Evolutionary conservation across 2,329 filamentous ascomycete species (phyloP), one percentile per base, ranked within the genome.

Genomic region (Septoria linicola): DNA sequence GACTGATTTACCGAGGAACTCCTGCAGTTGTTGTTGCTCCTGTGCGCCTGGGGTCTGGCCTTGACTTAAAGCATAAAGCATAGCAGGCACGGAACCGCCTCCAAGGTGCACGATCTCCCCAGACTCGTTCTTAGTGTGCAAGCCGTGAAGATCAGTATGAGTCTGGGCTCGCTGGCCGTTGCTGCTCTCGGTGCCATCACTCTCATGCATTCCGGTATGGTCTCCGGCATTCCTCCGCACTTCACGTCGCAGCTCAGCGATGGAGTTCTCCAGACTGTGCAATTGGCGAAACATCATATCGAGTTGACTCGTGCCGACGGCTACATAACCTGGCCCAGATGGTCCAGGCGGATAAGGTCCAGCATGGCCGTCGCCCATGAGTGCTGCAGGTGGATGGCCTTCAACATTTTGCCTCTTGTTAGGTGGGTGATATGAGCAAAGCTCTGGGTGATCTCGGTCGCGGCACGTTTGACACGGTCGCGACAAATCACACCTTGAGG

Each of bases 81-180:
- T 78, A 8, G 81, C 81, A 10, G 83, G 74, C 1, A 84, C 80
- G 0, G 81, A 84, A 51, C 80, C 76, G 27, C 79, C 80, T 13
- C 81, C 81, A 25, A 84, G 68, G 64, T 84, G 80, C 17, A 83
- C 79, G 3, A 79, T 82, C 55, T 81, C 79, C 11, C 36, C 23
- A 21, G 57, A 59, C 50, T 80, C 80, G 63, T 83, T 84, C 48
- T 74, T 72, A 5, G 80, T 80, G 64, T 83, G 80, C 19, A 84
- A 77, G 2, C 81, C 81, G 61, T 83, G 80, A 2, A 72, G 68
- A 25, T 71, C 68, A 1, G 73, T 69, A 49, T 76, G 73, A 42
- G 67, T 62, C n/a, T 57, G 55, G 17, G 30, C 11, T 8, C 47
- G 46, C 14, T 35, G 44, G 4, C 53, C 42, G 17, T 54, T 49